Evolutionary conservation across 257 asterid species (phyloP).

Genomic region (Solanum virginianum): DNA sequence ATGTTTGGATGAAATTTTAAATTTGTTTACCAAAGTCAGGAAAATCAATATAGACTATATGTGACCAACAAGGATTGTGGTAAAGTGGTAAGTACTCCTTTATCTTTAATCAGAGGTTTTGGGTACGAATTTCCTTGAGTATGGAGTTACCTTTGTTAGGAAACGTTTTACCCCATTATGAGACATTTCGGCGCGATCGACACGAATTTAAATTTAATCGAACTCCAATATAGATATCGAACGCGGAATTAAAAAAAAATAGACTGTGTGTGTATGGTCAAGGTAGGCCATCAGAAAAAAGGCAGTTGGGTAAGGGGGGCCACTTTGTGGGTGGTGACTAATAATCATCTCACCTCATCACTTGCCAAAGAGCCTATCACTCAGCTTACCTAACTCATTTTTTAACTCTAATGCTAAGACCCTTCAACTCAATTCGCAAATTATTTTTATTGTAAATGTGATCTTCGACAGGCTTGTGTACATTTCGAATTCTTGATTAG

Average conservation of each 20-base stretch:
- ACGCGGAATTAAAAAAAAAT: neutral
- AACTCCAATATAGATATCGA: fast-evolving
- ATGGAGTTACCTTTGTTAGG: fast-evolving
- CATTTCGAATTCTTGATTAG: neutral
- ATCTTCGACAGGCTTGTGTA: fast-evolving
- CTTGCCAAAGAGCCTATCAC: neutral
- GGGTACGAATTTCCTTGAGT: fast-evolving
- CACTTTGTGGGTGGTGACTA: neutral
- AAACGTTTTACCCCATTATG: fast-evolving
- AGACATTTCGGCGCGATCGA: too few relatives aligned
- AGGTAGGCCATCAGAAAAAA: slow-evolving; percentile 6
- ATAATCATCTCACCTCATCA: neutral
- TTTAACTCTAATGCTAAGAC: neutral
- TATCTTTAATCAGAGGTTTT: too few relatives aligned
- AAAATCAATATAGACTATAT: neutral
- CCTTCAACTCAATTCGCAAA: neutral
- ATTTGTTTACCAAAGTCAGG: neutral
- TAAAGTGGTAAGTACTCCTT: too few relatives aligned
- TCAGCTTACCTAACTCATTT: neutral
- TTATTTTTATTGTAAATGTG: neutral
- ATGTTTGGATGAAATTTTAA: neutral
- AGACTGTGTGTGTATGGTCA: neutral
- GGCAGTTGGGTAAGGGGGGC: neutral
- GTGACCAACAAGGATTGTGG: too few relatives aligned
- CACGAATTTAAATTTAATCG: too few relatives aligned